Base-by-base conservation (phyloP, 495 filamentous ascomycete species). In the Aspergillus kassunensis region DNA sequence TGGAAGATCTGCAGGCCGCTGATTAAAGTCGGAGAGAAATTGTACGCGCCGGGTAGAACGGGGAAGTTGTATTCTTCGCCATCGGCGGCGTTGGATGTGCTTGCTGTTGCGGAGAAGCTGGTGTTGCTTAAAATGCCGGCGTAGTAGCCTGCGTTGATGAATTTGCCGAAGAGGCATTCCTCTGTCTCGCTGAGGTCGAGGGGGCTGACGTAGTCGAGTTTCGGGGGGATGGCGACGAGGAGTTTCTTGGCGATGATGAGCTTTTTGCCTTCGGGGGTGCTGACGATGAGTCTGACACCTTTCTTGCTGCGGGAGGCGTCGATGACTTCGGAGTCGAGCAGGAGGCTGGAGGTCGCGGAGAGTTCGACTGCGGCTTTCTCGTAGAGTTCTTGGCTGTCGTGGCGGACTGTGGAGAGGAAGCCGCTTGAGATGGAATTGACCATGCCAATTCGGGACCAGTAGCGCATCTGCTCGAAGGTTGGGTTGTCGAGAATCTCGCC, bases 71-170 rank as follows among this genome's bases (percentile, higher is more conserved):
- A 44, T 5, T 2, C 1, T 1, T 13, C 25, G 19, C 25, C 20
- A 10, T 24, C 2, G 24, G 1, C 4, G 21, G 31, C 31, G 40
- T 21, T 24, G 9, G 25, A 24, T 13, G n/a, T 4, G 19, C 13
- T 21, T 2, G 20, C 25, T 25, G 13, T 20, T 21, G 2, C 18
- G 18, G 40, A 27, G 21, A 44, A 44, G 40, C 10, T 2, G 13
- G 40, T 44, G 19, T 24, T 24, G 40, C n/a, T 25, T 23, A 44
- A 10, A 20, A 25, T 13, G 7, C 16, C 40, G 16, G 25, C 40
- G 19, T 44, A n/a, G 13, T 44, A 34, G 15, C 40, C 40, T 20
- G 40, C 20, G 40, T 25, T 44, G 40, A 44, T 44, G 40, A 25
- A 44, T 21, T 10, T 21, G 40, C 2, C 3, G 19, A 25, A 44